Evolutionary conservation across 2,329 filamentous ascomycete genomes (phyloP), one percentile per base, ranked within the genome.

Genomic region (Trichoderma arundinaceum): DNA sequence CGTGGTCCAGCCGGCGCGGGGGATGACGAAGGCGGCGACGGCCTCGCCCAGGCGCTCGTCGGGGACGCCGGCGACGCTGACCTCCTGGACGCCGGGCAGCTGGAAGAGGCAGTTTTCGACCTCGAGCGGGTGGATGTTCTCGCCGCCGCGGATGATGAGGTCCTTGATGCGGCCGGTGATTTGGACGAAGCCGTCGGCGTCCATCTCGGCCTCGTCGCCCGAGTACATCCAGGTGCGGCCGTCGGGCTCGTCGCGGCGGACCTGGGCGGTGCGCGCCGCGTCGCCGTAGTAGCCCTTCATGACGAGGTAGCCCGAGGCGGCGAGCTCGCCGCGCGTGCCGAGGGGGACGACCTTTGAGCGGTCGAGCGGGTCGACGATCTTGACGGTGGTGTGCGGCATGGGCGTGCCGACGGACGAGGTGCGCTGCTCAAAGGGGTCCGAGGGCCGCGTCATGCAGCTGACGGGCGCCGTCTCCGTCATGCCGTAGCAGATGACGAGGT

Each of bases 151-250:
- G 74, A 98, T 98, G 72, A 99, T 97, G 63, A 98, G 79, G 75
- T 99, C 95, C 78, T 98, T 98, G 74, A 97, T 94, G 15, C 94
- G 84, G 3, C 94, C 92, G 0, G 93, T 97, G 73, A 98, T 97
- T 71, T 86, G 86, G 2, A 97, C 86, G 74, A 93, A 98, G 2
- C 94, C 95, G 33, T 93, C 84, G 4, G 78, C 82, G 68, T 96
- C 92, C 86, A 98, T 96, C 60, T 82, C 80, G 1, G 93, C 95
- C 80, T 98, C 94, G 73, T 99, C 95, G 19, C 95, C 95, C 0
- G 91, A 96, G 77, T 91, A 83, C 90, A 98, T 95, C 94, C 94
- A 98, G 52, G 83, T 85, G 6, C 83, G 17, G 66, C 67, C 39
- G 64, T 59, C 54, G 54, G 86, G 65, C 56, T 85, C 83, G 2